phyloP scores from a whole-genome alignment of 352 stramenopile species.

The Phytophthora quininea region DNA sequence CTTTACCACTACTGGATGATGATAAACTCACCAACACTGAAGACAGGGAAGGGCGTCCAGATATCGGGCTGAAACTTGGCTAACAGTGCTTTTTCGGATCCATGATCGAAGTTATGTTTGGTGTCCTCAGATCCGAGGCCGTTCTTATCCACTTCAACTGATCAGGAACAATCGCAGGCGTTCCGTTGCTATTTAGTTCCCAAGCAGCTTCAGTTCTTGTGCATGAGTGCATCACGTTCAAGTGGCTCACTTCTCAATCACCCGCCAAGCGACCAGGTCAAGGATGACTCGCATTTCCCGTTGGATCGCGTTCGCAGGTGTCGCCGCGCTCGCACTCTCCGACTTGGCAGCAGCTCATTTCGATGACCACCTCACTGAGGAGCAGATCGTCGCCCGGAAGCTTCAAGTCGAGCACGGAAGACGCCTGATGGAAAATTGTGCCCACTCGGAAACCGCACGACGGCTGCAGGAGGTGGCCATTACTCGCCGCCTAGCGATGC shows the following conservation, averaged over 20 bases:
- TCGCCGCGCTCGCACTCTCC: slow-evolving; percentile 9
- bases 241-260: background rate
- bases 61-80: too few species aligned
- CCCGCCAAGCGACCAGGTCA: background rate
- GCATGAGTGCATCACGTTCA: too few species aligned
- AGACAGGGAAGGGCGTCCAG: too few species aligned
- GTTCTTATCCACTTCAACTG: too few species aligned
- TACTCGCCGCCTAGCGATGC: slow-evolving; percentile 10
- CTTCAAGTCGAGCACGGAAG: slow-evolving; percentile 22
- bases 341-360: slow-evolving; percentile 8
- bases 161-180: too few species aligned
- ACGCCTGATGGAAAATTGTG: slow-evolving; percentile 23
- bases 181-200: too few species aligned
- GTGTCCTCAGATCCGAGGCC: too few species aligned
- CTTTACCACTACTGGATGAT: too few species aligned
- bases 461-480: slow-evolving; percentile 19
- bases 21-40: too few species aligned
- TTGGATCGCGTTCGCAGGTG: background rate
- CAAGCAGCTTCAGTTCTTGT: too few species aligned
- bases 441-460: slow-evolving; percentile 12
- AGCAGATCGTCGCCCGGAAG: slow-evolving; percentile 1
- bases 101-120: too few species aligned
- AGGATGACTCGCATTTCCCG: slow-evolving; percentile 13
- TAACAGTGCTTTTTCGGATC: too few species aligned
- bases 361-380: background rate